Base-by-base conservation (phyloP, 2,329 filamentous ascomycete species). In the Scedosporium minutisporum region DNA sequence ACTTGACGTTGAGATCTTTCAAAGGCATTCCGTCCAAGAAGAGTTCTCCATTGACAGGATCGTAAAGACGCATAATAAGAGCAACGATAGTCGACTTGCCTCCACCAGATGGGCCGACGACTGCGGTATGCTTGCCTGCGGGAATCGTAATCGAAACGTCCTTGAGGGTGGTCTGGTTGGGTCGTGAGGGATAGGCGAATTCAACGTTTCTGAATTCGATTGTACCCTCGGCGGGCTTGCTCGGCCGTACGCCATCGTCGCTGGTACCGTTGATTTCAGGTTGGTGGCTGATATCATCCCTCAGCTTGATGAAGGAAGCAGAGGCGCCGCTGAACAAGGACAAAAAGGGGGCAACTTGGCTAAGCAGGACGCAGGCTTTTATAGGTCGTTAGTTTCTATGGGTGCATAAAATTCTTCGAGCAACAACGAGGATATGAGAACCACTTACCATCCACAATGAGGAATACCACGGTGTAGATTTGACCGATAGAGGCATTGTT, bases 401-500 rank as follows among this genome's bases (percentile, higher is more conserved):
- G 10, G 3, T 10, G 3, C 33, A 38, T 10, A 38, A 4, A 38
- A 12, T 38, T 38, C 10, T 38, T 38, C 33, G 9, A 12, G 10
- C 1, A 38, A 38, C 33, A 12, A 38, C 10, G 10, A 38, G 33
- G 12, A 38, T 38, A 38, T 12, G 33, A 38, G 21, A 1, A 21
- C 5, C 23, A 65, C 73, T 65, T 72, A 78, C 77, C 83, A 65
- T 88, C 85, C 1, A 87, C 77, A 10, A 87, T 82, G 33, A 88
- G 74, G 61, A 87, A 85, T 12, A 87, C 83, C 33, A 87, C 85
- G 0, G 84, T 86, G 66, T 87, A 87, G 16, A 85, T 77, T n/a
- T 75, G 71, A 44, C 79, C 78, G 7, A 80, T 74, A 0, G 75
- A 76, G 4, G 73, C 69, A 18, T 71, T 72, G 27, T 69, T 65